These are phyloP conservation scores for Gossypium turneri DNA, from an alignment of 345 rosid species.

Conservation along the genomic window DNA sequence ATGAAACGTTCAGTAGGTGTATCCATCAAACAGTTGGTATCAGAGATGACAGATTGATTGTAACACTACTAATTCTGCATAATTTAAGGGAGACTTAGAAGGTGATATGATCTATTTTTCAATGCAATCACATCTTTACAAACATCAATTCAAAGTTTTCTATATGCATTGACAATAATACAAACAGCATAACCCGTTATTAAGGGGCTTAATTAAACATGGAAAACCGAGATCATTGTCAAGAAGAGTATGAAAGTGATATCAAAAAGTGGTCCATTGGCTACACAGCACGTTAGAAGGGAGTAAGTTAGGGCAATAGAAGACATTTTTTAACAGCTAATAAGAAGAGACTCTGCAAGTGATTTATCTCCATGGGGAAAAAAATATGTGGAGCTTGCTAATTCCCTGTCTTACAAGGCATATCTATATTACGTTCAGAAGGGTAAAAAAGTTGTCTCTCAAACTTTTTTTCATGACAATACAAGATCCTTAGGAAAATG, in stretches of 20 bases:
- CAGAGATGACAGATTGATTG: neutral
- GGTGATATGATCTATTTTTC: neutral
- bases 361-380: neutral
- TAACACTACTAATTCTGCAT: neutral
- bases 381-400: slow-evolving; percentile 29
- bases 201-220: neutral
- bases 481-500: neutral
- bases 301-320: slow-evolving; percentile 18
- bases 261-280: slow-evolving; percentile 22
- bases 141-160: neutral
- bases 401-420: slow-evolving; percentile 33
- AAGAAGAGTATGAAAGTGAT: neutral
- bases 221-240: neutral
- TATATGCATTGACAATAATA: neutral
- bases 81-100: neutral
- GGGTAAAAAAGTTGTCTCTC: neutral
- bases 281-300: slow-evolving; percentile 18
- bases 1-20: neutral
- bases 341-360: slow-evolving; percentile 10
- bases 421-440: neutral
- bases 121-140: neutral
- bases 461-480: neutral
- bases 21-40: slow-evolving; percentile 11
- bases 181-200: neutral
- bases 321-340: slow-evolving; percentile 46